Percentiles rank a stretch among this genome's conserved stretches.
Conservation (phyloP, 2,329 filamentous ascomycete genomes). For the Raffaelea arxii region DNA sequence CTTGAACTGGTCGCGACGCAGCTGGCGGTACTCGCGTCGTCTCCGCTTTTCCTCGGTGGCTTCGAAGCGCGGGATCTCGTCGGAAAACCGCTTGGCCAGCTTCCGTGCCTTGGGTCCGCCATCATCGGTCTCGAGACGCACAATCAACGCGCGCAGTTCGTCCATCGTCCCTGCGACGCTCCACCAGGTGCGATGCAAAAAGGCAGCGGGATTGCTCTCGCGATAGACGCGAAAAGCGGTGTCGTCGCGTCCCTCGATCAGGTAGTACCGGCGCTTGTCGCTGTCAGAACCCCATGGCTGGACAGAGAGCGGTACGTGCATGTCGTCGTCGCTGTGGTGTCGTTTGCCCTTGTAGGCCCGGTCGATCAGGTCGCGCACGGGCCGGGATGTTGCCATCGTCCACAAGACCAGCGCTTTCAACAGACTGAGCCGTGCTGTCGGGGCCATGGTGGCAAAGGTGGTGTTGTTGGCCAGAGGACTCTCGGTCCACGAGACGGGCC, state of each 20-base stretch:
- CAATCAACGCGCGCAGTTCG: slow-evolving; percentile 65
- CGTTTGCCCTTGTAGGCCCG: slow-evolving; percentile 82
- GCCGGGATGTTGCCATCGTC: slow-evolving; percentile 82
- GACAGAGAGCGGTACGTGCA: slow-evolving; percentile 75
- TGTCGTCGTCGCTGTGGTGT: slow-evolving; percentile 64
- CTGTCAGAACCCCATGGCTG: slow-evolving; percentile 70
- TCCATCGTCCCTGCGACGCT: slow-evolving; percentile 87
- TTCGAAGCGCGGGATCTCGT: slow-evolving; percentile 82
- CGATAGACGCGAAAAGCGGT: slow-evolving; percentile 90
- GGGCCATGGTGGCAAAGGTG: slow-evolving; percentile 73
- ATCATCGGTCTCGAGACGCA: slow-evolving; percentile 67
- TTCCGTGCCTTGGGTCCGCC: slow-evolving; percentile 72
- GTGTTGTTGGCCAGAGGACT: slow-evolving; percentile 75
- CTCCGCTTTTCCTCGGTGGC: slow-evolving; percentile 93
- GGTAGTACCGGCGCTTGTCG: slow-evolving; percentile 84
- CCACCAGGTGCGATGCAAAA: slow-evolving; percentile 70
- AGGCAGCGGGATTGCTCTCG: slow-evolving; percentile 74
- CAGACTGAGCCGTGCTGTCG: slow-evolving; percentile 74
- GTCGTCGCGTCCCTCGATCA: slow-evolving; percentile 89
- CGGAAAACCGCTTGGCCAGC: slow-evolving; percentile 65
- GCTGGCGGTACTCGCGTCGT: slow-evolving; percentile 81
- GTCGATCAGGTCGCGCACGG: slow-evolving; percentile 70
- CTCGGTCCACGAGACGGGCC: slow-evolving; percentile 75
- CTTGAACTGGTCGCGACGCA: slow-evolving; percentile 77
- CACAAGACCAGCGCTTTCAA: slow-evolving; percentile 78